These are phyloP conservation scores for Neopestalotiopsis sp. DNA, from an alignment of 2,329 filamentous ascomycete genomes.

Conservation along the genomic window DNA sequence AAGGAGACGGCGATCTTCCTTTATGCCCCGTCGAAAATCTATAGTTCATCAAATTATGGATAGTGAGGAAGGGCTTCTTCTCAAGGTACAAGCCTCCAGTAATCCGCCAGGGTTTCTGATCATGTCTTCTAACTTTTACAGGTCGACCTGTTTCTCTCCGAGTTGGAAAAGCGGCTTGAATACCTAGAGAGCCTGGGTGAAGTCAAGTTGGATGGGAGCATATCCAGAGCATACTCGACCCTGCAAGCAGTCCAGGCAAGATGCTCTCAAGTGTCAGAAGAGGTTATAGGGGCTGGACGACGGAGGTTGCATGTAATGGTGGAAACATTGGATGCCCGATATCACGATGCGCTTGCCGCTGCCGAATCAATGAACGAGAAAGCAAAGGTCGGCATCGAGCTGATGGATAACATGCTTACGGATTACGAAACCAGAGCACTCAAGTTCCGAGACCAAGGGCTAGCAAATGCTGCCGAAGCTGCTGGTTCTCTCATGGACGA, in stretches of 20 bases:
- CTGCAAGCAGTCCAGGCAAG: conserved; percentile 85
- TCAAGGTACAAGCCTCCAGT: conserved; percentile 50
- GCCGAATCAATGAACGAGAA: conserved; percentile 92
- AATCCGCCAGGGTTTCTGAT: neutral
- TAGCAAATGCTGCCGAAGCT: conserved; percentile 70
- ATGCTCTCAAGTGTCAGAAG: conserved; percentile 89
- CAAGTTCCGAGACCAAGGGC: conserved; percentile 77
- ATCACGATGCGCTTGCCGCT: conserved; percentile 83
- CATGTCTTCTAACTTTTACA: conserved; percentile 37
- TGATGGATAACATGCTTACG: conserved; percentile 83
- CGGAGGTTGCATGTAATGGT: conserved; percentile 87
- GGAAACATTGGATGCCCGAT: conserved; percentile 86
- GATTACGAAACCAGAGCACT: conserved; percentile 86
- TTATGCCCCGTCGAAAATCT: conserved; percentile 60
- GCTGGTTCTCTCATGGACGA: conserved; percentile 78
- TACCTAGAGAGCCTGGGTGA: conserved; percentile 89
- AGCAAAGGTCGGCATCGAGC: conserved; percentile 81
- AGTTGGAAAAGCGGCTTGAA: conserved; percentile 86
- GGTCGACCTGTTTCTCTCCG: conserved; percentile 82
- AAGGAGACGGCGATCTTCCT: conserved; percentile 62
- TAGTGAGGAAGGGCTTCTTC: conserved; percentile 64
- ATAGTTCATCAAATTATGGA: conserved; percentile 67
- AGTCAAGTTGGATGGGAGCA: conserved; percentile 79
- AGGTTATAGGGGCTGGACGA: conserved; percentile 85
- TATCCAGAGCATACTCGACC: conserved; percentile 84